Base-by-base conservation (phyloP, 805 yeast species). In the Teunomyces barrocoloradensis region DNA sequence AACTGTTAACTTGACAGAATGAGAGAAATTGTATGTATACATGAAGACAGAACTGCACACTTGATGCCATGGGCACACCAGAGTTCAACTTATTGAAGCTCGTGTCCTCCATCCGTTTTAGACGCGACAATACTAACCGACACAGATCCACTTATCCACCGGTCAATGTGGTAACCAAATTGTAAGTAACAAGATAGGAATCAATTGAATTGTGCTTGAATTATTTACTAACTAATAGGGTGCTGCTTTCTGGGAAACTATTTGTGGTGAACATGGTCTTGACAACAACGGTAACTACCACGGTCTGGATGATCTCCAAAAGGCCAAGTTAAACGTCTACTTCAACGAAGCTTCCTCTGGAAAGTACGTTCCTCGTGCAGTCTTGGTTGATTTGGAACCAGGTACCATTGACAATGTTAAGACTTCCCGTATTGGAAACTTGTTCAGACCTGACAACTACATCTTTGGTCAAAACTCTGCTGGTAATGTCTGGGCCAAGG, bases 91-190 rank as follows among this genome's bases (percentile, higher is more conserved):
- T 32, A 9, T 13, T 32, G 34, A 15, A 20, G 6, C n/a, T 7
- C n/a, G 29, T 20, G 28, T 23, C 27, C 27, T 12, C 36, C 25
- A 15, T 13, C 21, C 28, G 12, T 28, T 35, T 30, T 15, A 40
- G 41, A 27, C 44, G 48, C 42, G 44, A 37, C 43, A 34, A 38
- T 52, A 52, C 55, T 52, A 52, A 52, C 55, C 13, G 42, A 33
- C 52, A 38, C 69, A 85, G 94, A 89, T 91, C 71, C 97, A 91
- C 73, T 81, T 91, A 71, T 91, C 97, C 50, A 86, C 96, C 49
- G 98, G 98, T 72, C 98, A 91, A 78, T 90, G 97, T 82, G 97
- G 97, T 83, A 91, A 91, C 81, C 98, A 91, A 76, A 89, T 91
- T 59, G 89, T 81, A 74, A 61, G 85, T 79, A 58, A 58, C 49